phyloP scores from a whole-genome alignment of 192 early-diverging fungal genomes.

The Globomyces pollinis-pini region DNA sequence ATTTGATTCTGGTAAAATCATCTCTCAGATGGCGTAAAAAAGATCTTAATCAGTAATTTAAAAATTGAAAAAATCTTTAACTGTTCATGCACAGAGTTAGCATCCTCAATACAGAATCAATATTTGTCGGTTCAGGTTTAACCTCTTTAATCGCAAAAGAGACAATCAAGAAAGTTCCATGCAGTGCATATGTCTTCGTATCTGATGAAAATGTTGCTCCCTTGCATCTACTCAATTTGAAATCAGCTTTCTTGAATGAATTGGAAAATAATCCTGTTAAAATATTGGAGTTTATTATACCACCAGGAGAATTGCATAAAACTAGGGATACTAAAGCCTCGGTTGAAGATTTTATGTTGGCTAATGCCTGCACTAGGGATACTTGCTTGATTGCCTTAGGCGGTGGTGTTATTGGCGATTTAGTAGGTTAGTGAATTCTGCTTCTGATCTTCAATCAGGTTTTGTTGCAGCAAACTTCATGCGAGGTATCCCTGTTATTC shows the following conservation, averaged over 20 bases:
- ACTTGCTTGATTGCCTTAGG: slow-evolving; percentile 88
- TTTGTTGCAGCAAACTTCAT: slow-evolving; percentile 98
- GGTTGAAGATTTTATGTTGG: slow-evolving; percentile 90
- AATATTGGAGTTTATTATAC: slow-evolving; percentile 67
- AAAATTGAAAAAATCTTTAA: too few relatives aligned
- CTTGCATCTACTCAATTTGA: slow-evolving; percentile 61
- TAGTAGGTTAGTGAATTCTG: slow-evolving; percentile 52
- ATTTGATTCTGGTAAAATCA: too few relatives aligned
- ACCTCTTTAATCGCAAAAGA: slow-evolving; percentile 66
- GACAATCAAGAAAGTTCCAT: slow-evolving; percentile 55
- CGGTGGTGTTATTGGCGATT: slow-evolving; percentile 95
- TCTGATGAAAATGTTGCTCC: slow-evolving; percentile 80
- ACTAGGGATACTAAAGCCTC: slow-evolving; percentile 75
- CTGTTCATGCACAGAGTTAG: slow-evolving; percentile 6
- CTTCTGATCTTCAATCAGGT: slow-evolving; percentile 26
- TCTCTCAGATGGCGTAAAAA: too few relatives aligned
- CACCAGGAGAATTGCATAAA: slow-evolving; percentile 85
- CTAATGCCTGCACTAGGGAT: slow-evolving; percentile 80
- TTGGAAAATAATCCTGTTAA: slow-evolving; percentile 31
- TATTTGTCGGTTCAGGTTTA: slow-evolving; percentile 78
- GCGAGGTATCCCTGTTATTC: slow-evolving; percentile 89
- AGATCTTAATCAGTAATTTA: too few relatives aligned
- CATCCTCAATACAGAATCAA: slow-evolving; percentile 82
- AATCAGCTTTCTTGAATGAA: slow-evolving; percentile 43
- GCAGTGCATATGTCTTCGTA: slow-evolving; percentile 79